Percentiles rank a stretch among this genome's conserved stretches.
phyloP scores from a whole-genome alignment of 1,284 basidiomycete genomes.

The Ustilago lituana region DNA sequence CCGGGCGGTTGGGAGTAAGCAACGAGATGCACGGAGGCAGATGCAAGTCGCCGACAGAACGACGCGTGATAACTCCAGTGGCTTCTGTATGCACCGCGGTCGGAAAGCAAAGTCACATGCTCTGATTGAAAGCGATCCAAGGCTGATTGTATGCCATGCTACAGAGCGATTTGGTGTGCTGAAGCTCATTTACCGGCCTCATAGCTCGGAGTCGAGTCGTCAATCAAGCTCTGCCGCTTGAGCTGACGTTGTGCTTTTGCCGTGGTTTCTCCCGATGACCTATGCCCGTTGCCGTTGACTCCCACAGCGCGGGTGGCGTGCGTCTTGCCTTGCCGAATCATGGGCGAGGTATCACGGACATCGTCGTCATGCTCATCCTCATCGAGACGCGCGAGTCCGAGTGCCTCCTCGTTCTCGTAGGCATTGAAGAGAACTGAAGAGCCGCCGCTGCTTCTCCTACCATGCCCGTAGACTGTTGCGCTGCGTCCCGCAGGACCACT shows the following conservation, averaged over 20 bases:
- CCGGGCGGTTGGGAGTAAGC: background rate
- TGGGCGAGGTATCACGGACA: slow-evolving; percentile 32
- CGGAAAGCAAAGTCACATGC: background rate
- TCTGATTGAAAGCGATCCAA: no score
- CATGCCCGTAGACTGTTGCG: slow-evolving; percentile 29
- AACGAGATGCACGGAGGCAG: background rate
- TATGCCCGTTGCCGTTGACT: slow-evolving; percentile 10
- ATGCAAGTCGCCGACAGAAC: background rate
- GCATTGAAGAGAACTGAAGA: slow-evolving; percentile 58
- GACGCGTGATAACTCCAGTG: background rate
- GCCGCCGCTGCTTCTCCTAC: slow-evolving; percentile 39
- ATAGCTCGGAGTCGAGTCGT: slow-evolving; percentile 28
- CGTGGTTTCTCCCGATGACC: slow-evolving; percentile 18
- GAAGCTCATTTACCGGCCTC: slow-evolving; percentile 20
- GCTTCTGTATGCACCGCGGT: slow-evolving; percentile 3
- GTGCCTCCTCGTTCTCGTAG: slow-evolving; percentile 57
- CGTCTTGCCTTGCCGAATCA: slow-evolving; percentile 41
- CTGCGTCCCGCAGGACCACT: slow-evolving; percentile 29
- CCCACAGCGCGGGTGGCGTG: slow-evolving; percentile 4
- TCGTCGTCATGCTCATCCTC: slow-evolving; percentile 52
- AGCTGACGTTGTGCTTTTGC: slow-evolving; percentile 26
- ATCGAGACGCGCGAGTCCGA: slow-evolving; percentile 55
- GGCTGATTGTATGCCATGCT: no score
- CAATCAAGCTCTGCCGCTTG: slow-evolving; percentile 45
- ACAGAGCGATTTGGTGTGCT: no score